phyloP scores from a whole-genome alignment of 176 grass and related monocot genomes.

The Juncus effusus region DNA sequence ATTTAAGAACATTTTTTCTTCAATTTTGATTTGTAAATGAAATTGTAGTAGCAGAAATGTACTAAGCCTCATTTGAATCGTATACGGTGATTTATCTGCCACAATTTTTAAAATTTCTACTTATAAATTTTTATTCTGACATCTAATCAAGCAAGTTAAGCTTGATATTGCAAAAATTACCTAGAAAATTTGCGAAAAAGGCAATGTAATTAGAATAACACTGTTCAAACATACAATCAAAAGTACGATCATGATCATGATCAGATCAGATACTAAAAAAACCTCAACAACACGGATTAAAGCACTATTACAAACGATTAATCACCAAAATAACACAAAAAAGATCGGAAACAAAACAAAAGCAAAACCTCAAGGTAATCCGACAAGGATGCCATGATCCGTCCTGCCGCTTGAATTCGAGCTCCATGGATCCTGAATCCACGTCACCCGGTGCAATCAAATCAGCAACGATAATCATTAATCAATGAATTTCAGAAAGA shows the following conservation, averaged over 20 bases:
- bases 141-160: no score
- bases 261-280: neutral
- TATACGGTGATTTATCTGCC: no score
- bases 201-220: no score
- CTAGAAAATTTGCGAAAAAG: no score
- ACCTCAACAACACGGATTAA: neutral
- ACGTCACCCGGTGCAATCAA: neutral
- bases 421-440: conserved; percentile 24
- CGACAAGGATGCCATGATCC: conserved; percentile 41
- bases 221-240: neutral
- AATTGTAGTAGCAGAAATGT: neutral
- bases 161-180: no score
- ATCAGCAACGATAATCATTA: neutral
- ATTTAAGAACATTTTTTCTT: neutral
- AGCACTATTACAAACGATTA: conserved; percentile 5
- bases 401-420: conserved; percentile 37
- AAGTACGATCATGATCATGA: conserved; percentile 2
- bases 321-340: neutral
- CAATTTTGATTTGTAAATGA: neutral
- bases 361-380: conserved; percentile 35
- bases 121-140: no score
- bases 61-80: neutral
- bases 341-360: conserved; percentile 1
- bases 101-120: no score
- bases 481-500: neutral